These are phyloP conservation scores for Leptomonas pyrrhocoris DNA, from an alignment of 208 protist genomes.

Conservation along the genomic window DNA sequence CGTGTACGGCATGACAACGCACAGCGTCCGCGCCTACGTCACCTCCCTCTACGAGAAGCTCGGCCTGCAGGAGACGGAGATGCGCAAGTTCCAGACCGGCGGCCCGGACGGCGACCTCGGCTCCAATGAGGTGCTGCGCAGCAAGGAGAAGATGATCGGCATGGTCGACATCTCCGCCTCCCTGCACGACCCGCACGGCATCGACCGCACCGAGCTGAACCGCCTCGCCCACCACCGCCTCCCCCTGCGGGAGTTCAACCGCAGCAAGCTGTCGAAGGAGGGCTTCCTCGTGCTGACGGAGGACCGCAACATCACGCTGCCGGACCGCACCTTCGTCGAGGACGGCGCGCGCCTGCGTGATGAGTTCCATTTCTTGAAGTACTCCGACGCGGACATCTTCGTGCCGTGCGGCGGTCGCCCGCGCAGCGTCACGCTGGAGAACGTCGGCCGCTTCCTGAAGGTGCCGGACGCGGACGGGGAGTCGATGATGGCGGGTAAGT, in stretches of 20 bases:
- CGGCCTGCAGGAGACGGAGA: slow-evolving; percentile 77
- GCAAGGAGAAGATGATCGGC: slow-evolving; percentile 91
- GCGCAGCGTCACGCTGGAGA: slow-evolving; percentile 91
- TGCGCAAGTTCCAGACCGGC: slow-evolving; percentile 96
- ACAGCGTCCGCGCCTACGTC: slow-evolving; percentile 94
- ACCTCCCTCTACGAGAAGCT: slow-evolving; percentile 87
- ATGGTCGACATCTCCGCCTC: slow-evolving; percentile 96
- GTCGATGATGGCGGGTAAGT: slow-evolving; percentile 66
- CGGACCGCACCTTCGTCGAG: slow-evolving; percentile 77
- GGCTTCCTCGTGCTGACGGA: slow-evolving; percentile 93
- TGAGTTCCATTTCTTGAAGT: slow-evolving; percentile 92
- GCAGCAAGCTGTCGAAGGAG: slow-evolving; percentile 74
- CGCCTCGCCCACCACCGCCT: slow-evolving; percentile 80
- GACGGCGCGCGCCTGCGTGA: slow-evolving; percentile 89
- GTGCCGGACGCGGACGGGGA: slow-evolving; percentile 64
- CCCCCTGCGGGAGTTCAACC: slow-evolving; percentile 90
- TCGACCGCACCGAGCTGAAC: slow-evolving; percentile 87
- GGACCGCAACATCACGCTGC: slow-evolving; percentile 89
- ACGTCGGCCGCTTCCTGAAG: slow-evolving; percentile 89
- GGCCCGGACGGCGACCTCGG: slow-evolving; percentile 97
- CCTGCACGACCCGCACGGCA: slow-evolving; percentile 92
- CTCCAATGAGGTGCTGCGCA: slow-evolving; percentile 95
- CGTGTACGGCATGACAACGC: slow-evolving; percentile 96
- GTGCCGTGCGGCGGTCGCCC: slow-evolving; percentile 97
- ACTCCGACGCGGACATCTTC: slow-evolving; percentile 92